Percentiles rank a stretch among this genome's conserved stretches.
Evolutionary conservation across 345 rosid genomes (phyloP).

Genomic region (Heritiera fomes): DNA sequence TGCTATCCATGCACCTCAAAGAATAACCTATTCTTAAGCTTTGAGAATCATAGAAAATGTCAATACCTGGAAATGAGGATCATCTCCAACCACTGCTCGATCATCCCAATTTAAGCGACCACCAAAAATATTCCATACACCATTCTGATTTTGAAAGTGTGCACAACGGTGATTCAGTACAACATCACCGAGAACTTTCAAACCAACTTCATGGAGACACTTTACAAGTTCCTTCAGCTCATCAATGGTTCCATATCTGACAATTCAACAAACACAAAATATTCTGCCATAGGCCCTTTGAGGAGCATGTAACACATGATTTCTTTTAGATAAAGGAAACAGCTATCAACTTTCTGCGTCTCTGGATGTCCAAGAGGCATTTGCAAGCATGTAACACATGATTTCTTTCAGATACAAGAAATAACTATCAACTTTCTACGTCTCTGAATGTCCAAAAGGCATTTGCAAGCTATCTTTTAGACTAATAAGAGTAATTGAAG

Average conservation of each 20-base stretch:
- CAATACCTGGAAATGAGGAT: constrained; percentile 92
- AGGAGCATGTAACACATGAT: background rate
- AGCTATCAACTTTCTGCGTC: background rate
- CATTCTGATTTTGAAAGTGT: constrained; percentile 76
- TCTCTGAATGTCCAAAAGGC: background rate
- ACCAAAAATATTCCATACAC: constrained; percentile 92
- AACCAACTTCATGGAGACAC: constrained; percentile 63
- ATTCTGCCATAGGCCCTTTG: background rate
- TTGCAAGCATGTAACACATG: background rate
- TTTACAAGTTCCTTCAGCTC: constrained; percentile 78
- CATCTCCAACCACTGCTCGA: constrained; percentile 90
- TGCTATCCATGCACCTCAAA: background rate
- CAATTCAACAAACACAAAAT: constrained; percentile 1
- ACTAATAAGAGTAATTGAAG: background rate
- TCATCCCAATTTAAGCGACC: constrained; percentile 96
- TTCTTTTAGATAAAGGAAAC: background rate
- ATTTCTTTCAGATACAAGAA: background rate
- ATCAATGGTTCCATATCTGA: constrained; percentile 81
- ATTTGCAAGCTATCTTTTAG: constrained; percentile 1
- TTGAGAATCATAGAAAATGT: constrained; percentile 4
- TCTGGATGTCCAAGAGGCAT: background rate
- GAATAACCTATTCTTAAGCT: constrained; percentile 9
- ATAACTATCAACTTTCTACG: background rate
- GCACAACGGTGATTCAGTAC: constrained; percentile 98
- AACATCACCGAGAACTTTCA: constrained; percentile 91